Evolutionary conservation across 345 rosid genomes (phyloP).

Genomic region (Moringa oleifera): DNA sequence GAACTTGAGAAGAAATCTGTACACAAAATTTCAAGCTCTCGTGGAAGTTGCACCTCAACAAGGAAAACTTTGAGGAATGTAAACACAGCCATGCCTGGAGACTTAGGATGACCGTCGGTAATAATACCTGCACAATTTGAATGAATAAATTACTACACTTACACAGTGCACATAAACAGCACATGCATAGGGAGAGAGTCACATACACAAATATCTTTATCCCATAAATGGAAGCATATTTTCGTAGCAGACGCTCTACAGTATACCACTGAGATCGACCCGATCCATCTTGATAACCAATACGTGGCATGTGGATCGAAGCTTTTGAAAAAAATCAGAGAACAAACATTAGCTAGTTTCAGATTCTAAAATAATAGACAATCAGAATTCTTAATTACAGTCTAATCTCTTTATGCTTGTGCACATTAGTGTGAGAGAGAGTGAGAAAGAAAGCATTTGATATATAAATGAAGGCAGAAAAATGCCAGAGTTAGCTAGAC

Average conservation of each 20-base stretch:
- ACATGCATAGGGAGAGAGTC: not conserved
- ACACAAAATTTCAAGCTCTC: too few relatives aligned
- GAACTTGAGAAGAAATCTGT: too few relatives aligned
- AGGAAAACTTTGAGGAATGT: too few relatives aligned
- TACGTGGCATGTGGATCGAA: slow-evolving; percentile 89
- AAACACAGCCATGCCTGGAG: too few relatives aligned
- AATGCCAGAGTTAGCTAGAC: not conserved
- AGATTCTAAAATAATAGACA: not conserved
- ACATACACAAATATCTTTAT: slow-evolving; percentile 68
- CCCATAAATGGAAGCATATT: slow-evolving; percentile 64
- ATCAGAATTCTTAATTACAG: not conserved
- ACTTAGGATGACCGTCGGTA: slow-evolving; percentile 38
- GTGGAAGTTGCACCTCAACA: too few relatives aligned
- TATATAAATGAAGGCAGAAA: too few relatives aligned
- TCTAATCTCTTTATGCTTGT: not conserved
- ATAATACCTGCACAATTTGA: slow-evolving; percentile 50
- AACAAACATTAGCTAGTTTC: not conserved
- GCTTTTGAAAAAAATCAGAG: slow-evolving; percentile 29
- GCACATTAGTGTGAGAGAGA: not conserved
- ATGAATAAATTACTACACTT: not conserved
- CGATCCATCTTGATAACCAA: slow-evolving; percentile 70
- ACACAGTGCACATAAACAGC: not conserved
- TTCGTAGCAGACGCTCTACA: slow-evolving; percentile 78
- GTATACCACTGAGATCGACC: slow-evolving; percentile 81
- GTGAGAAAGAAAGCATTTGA: too few relatives aligned